phyloP scores from a whole-genome alignment of 192 early-diverging fungal species.

The Cetraspora pellucida region DNA sequence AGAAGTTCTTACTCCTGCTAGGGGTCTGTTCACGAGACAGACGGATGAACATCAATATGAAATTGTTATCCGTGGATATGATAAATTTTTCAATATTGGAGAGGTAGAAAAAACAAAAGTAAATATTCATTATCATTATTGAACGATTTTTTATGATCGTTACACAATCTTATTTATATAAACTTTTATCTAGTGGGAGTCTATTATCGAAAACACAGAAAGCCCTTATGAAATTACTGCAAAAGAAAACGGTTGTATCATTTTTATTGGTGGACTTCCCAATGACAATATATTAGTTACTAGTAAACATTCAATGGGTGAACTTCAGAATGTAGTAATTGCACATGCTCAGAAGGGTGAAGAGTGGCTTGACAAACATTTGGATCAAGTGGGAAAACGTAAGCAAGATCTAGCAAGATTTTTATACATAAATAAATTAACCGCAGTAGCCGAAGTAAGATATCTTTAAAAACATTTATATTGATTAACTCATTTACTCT shows the following conservation, averaged over 20 bases:
- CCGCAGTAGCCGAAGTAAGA: conserved; percentile 79
- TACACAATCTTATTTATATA: conserved; percentile 35
- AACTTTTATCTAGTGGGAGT: conserved; percentile 48
- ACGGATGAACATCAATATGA: conserved; percentile 40
- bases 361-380: conserved; percentile 73
- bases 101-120: conserved; percentile 64
- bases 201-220: conserved; percentile 60
- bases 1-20: conserved; percentile 71
- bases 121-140: not conserved
- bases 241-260: conserved; percentile 98
- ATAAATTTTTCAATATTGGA: conserved; percentile 94
- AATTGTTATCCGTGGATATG: conserved; percentile 88
- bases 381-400: conserved; percentile 58
- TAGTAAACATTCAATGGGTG: conserved; percentile 79
- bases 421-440: conserved; percentile 71
- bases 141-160: not conserved
- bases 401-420: conserved; percentile 72
- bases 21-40: conserved; percentile 76
- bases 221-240: conserved; percentile 91
- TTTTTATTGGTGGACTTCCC: conserved; percentile 68
- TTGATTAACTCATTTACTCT: not conserved
- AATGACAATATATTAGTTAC: conserved; percentile 73
- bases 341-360: conserved; percentile 67
- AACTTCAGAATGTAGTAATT: not conserved
- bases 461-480: not conserved